phyloP scores from a whole-genome alignment of 2,329 filamentous ascomycete species.

The Fonsecaea pedrosoi region DNA sequence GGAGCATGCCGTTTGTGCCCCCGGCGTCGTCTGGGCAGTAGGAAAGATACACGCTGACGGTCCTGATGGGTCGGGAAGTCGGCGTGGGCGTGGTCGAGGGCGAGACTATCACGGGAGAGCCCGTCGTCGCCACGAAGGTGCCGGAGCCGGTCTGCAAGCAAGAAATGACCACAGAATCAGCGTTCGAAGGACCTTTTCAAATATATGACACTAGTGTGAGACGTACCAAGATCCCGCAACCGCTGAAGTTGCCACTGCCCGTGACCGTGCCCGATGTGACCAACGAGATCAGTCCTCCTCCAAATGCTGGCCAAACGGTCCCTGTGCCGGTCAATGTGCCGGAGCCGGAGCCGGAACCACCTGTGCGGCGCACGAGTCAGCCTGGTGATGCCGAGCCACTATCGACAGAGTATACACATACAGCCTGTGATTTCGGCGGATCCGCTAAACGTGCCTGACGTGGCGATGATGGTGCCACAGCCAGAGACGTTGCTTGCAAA shows the following conservation, averaged over 20 bases:
- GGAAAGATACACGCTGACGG: constrained; percentile 33
- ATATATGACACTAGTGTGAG: background rate
- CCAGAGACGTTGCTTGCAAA: constrained; percentile 31
- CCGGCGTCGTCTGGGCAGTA: constrained; percentile 29
- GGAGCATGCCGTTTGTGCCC: background rate
- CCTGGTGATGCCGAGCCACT: background rate
- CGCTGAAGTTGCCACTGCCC: constrained; percentile 34
- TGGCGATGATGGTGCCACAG: constrained; percentile 37
- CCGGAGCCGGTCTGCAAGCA: constrained; percentile 32
- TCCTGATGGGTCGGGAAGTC: constrained; percentile 23
- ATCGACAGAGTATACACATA: constrained; percentile 16
- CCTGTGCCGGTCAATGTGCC: constrained; percentile 36
- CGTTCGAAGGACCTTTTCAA: background rate
- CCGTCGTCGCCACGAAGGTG: constrained; percentile 35
- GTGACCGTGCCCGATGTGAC: constrained; percentile 33
- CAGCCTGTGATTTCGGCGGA: constrained; percentile 36
- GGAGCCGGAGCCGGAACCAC: constrained; percentile 34
- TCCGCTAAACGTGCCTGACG: constrained; percentile 34
- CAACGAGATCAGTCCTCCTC: constrained; percentile 27
- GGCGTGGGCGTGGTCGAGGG: constrained; percentile 25
- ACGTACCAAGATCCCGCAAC: constrained; percentile 37
- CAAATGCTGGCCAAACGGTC: constrained; percentile 34
- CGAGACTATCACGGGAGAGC: constrained; percentile 22
- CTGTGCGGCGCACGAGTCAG: constrained; percentile 9
- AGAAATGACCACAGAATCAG: background rate